Evolutionary conservation across 2,329 filamentous ascomycete species (phyloP), one percentile per base, ranked within the genome.

Genomic region (Xylariaceae sp.): DNA sequence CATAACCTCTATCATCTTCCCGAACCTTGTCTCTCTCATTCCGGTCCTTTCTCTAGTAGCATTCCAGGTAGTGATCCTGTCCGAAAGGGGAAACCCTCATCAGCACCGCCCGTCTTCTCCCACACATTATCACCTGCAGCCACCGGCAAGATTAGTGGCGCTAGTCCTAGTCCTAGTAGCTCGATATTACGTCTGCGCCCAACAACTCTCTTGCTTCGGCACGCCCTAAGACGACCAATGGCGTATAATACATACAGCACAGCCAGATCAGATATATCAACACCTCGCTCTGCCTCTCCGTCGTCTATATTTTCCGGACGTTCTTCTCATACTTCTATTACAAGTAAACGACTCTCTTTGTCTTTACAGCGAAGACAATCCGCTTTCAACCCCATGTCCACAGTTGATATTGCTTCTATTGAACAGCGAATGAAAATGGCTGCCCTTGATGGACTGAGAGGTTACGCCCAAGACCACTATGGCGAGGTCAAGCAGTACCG

Each of bases 351-450:
- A 67, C 74, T 79, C 64, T 81, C 79, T 67, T 71, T 81, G 59
- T 82, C 77, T 53, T 69, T 78, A 57, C 75, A 76, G 68, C 78
- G 81, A 64, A 78, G 79, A 58, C 76, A 82, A 63, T 79, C 80
- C 49, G 73, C 78, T 61, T 76, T 81, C 62, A 83, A 85, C 68
- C 82, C 82, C 62, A 78, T 85, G 76, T 80, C 81, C 63, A 75
- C 80, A 51, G 75, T 87, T 69, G 82, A 87, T 71, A 75, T 86
- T 57, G 63, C 75, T 39, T 79, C 81, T 64, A 82, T 87, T 62
- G 81, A 86, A 75, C 77, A 84, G 66, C 75, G 79, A 63, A 84
- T 87, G 81, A 85, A 82, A 69, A 80, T 83, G 76, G 78, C 84
- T 53, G 75, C 80, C 53, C 79, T 87, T 47, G 84, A 87, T 67